Evolutionary conservation across 805 yeast species (phyloP).

Genomic region (Pichia thaimueangensis): DNA sequence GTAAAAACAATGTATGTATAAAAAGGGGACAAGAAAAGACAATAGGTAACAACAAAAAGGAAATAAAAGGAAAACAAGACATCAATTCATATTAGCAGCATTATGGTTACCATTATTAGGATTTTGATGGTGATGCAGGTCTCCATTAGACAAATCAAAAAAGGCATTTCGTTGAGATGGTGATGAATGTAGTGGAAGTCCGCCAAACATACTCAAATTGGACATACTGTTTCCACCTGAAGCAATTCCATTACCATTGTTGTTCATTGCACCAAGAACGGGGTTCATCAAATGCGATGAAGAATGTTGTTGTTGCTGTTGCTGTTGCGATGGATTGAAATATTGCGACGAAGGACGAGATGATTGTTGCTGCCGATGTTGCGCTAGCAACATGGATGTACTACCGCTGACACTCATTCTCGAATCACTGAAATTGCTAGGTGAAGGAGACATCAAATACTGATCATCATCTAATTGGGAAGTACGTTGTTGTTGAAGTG

Average conservation of each 20-base stretch:
- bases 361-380: conserved; percentile 1
- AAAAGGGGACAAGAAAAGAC: no score
- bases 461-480: conserved; percentile 1
- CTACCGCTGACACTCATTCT: conserved; percentile 8
- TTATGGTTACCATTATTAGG: no score
- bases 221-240: not conserved
- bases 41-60: no score
- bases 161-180: conserved; percentile 4
- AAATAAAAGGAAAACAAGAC: not conserved
- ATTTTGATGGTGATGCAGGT: no score
- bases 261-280: conserved; percentile 8
- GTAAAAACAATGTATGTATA: conserved; percentile 4
- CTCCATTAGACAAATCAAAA: no score
- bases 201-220: not conserved
- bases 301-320: conserved; percentile 1
- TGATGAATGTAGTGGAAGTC: not conserved
- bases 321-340: conserved; percentile 2
- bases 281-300: conserved; percentile 7
- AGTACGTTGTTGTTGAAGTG: not conserved
- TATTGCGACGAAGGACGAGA: not conserved
- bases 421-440: conserved; percentile 1
- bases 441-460: not conserved
- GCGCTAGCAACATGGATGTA: not conserved
- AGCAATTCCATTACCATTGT: conserved; percentile 1
- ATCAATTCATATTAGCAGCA: no score